phyloP scores from a whole-genome alignment of 805 yeast species.

The Candida khao-thaluensis region DNA sequence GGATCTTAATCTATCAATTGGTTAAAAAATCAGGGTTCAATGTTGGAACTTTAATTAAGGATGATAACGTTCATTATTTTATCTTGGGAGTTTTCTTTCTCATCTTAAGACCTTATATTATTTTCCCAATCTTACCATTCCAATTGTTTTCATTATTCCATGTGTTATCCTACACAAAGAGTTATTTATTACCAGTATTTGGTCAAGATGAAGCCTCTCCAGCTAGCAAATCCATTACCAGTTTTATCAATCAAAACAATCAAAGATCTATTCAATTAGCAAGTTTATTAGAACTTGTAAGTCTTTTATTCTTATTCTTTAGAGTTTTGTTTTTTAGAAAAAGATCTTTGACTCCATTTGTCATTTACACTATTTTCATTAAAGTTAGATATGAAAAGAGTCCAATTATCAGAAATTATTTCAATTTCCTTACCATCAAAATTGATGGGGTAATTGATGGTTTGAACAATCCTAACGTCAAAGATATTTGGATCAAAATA shows the following conservation, averaged over 20 bases:
- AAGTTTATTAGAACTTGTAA: conserved; percentile 40
- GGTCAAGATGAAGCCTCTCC: conserved; percentile 33
- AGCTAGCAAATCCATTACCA: conserved; percentile 39
- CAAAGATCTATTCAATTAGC: conserved; percentile 40
- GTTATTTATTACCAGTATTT: conserved; percentile 62
- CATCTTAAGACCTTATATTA: conserved; percentile 55
- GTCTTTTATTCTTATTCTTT: conserved; percentile 43
- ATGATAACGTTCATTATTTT: conserved; percentile 77
- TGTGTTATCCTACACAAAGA: conserved; percentile 65
- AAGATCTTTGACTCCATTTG: conserved; percentile 60
- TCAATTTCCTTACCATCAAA: conserved; percentile 65
- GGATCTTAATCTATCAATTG: conserved; percentile 67
- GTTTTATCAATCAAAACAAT: conserved; percentile 36
- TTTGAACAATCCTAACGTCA: conserved; percentile 29
- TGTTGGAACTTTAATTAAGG: conserved; percentile 24
- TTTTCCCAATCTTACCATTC: conserved; percentile 70
- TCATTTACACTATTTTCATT: conserved; percentile 60
- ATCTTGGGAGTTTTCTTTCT: conserved; percentile 50
- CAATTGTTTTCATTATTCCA: conserved; percentile 80
- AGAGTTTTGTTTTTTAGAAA: conserved; percentile 59
- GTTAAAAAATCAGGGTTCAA: conserved; percentile 30
- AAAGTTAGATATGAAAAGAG: conserved; percentile 78
- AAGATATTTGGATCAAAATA: conserved; percentile 35
- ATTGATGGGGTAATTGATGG: conserved; percentile 32
- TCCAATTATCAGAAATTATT: conserved; percentile 63